Base-by-base conservation (phyloP, 108 stramenopile genomes). In the Heterococcus sp. region DNA sequence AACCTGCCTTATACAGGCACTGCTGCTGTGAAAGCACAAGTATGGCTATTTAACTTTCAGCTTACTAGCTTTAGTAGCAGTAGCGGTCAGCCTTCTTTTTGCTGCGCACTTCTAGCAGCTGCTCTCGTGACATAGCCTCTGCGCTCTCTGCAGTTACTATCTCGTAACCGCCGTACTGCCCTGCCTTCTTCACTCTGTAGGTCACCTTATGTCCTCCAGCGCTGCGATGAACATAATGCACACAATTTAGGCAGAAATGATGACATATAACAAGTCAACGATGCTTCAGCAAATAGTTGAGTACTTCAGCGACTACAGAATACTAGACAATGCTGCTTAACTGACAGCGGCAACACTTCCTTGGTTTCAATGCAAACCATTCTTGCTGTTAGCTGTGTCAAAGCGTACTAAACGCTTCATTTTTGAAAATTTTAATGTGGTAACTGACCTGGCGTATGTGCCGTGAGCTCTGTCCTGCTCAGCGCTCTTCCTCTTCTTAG, bases 1-100 rank as follows among this genome's bases (percentile, higher is more conserved):
- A 65, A 2, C 28, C 2, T 28, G 28, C 64, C 64, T n/a, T n/a
- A n/a, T n/a, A n/a, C n/a, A n/a, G n/a, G n/a, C n/a, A n/a, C n/a
- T n/a, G n/a, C 2, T 30, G 28, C 68, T 30, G 32, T 68, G n/a
- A 33, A 31, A 68, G 68, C 68, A 14, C 2, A 31, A 26, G 37
- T 71, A 2, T 0, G 27, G 28, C 3, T 27, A 2, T 11, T 11
- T n/a, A n/a, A 2, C 0, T n/a, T 28, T 5, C 29, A 65, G 29
- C 38, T 58, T 5, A 14, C 37, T 33, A 64, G 37, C 37, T 1
- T 79, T 29, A 88, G 39, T 74, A 79, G 64, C 86, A 86, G 70
- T 86, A 82, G 35, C 88, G 73, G 35, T 89, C 89, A 34, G 83
- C 71, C 71, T 89, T 89, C 30, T 89, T 83, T 31, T 84, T 87